phyloP scores from a whole-genome alignment of 192 early-diverging fungal species.

The Podila verticillata region DNA sequence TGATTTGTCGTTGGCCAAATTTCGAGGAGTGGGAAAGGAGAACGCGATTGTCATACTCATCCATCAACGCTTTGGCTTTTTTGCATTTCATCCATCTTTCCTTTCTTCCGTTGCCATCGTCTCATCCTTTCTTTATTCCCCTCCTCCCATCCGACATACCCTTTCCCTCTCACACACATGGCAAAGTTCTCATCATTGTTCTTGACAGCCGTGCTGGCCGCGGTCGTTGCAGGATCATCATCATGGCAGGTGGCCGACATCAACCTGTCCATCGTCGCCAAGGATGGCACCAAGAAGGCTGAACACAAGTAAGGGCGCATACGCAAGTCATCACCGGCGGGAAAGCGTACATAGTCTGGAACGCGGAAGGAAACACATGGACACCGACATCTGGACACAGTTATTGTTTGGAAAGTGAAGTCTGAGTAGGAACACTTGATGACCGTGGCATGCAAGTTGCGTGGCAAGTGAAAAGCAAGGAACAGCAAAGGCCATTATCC shows the following conservation, averaged over 20 bases:
- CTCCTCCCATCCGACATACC: background rate
- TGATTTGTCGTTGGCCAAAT: background rate
- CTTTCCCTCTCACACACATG: constrained; percentile 17
- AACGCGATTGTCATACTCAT: background rate
- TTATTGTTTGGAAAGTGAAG: too few species aligned
- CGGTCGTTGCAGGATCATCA: constrained; percentile 25
- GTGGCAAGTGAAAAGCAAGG: too few species aligned
- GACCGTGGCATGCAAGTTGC: too few species aligned
- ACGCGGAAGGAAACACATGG: background rate
- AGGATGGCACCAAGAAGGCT: constrained; percentile 32
- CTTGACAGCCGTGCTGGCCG: constrained; percentile 30
- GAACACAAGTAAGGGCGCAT: constrained; percentile 31
- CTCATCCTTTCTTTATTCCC: background rate
- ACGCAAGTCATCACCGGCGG: background rate
- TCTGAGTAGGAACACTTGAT: too few species aligned
- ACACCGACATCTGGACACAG: background rate
- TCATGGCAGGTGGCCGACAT: constrained; percentile 37
- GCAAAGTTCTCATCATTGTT: constrained; percentile 37
- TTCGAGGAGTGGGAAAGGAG: background rate
- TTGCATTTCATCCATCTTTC: constrained; percentile 1
- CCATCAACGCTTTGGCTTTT: background rate
- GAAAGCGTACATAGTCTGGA: background rate
- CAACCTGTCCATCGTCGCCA: constrained; percentile 22
- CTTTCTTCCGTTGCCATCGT: background rate
- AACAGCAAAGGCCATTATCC: background rate